A percentile compares a stretch with the other conserved stretches of the same genome.
These are phyloP conservation scores for Tetracladium setigerum DNA, from an alignment of 495 filamentous ascomycete genomes.

Conservation along the genomic window DNA sequence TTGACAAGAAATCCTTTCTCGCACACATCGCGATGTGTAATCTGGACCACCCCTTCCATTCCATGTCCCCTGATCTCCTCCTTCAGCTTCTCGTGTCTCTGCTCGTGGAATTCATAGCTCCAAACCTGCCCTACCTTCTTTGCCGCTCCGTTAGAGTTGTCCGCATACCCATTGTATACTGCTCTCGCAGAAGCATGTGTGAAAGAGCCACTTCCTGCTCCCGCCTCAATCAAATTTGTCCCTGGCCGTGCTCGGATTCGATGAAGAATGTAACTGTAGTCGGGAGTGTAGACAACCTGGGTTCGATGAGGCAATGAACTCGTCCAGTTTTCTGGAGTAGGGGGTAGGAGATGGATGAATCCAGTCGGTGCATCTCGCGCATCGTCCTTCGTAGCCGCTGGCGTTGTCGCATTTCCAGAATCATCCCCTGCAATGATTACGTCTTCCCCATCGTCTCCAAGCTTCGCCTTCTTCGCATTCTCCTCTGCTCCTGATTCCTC, in stretches of 20 bases:
- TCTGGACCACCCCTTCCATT: slow-evolving; percentile 59
- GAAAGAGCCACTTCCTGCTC: slow-evolving; percentile 90
- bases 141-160: neutral
- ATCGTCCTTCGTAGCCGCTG: slow-evolving; percentile 12
- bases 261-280: slow-evolving; percentile 93
- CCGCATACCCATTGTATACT: slow-evolving; percentile 75
- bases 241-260: slow-evolving; percentile 77
- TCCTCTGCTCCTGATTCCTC: slow-evolving; percentile 25
- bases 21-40: slow-evolving; percentile 93
- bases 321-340: slow-evolving; percentile 93
- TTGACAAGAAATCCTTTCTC: slow-evolving; percentile 67
- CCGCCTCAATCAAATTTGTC: slow-evolving; percentile 78
- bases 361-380: slow-evolving; percentile 63
- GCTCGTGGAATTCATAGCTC: slow-evolving; percentile 89
- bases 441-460: slow-evolving; percentile 20
- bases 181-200: slow-evolving; percentile 85
- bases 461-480: slow-evolving; percentile 17
- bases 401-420: slow-evolving; percentile 8
- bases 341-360: slow-evolving; percentile 83
- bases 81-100: slow-evolving; percentile 62
- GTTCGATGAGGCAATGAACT: slow-evolving; percentile 83
- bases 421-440: slow-evolving; percentile 4
- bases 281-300: slow-evolving; percentile 95
- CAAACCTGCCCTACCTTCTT: slow-evolving; percentile 62
- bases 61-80: slow-evolving; percentile 71